Evolutionary conservation across 768 basidiomycete genomes (phyloP).

Genomic region (Boletus insuetus): DNA sequence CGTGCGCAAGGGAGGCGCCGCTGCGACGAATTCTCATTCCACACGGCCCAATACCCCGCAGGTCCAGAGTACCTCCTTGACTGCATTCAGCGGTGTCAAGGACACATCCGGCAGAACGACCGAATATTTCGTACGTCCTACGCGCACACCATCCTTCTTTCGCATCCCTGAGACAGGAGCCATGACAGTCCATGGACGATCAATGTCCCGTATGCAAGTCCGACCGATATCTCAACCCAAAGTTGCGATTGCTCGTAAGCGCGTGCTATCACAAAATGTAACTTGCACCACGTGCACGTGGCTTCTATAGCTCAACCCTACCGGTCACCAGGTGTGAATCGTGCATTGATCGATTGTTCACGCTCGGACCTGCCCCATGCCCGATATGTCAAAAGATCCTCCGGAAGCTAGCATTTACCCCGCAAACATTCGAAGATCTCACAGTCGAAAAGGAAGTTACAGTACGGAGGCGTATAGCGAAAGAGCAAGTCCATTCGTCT

Average conservation of each 20-base stretch:
- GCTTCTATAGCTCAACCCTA: conserved; percentile 6
- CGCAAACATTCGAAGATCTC: conserved; percentile 92
- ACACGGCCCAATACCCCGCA: conserved; percentile 67
- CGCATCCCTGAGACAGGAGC: conserved; percentile 9
- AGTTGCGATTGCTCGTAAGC: conserved; percentile 88
- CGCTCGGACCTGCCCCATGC: conserved; percentile 93
- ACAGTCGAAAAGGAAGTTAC: conserved; percentile 93
- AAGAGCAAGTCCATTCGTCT: conserved; percentile 57
- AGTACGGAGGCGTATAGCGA: conserved; percentile 80
- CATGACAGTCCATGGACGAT: conserved; percentile 76
- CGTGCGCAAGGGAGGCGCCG: conserved; percentile 59
- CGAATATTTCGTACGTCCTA: conserved; percentile 69
- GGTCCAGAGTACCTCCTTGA: conserved; percentile 68
- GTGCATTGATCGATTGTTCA: conserved; percentile 95
- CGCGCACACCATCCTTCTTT: neutral
- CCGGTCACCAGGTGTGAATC: conserved; percentile 85
- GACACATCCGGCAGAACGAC: conserved; percentile 79
- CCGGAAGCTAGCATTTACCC: conserved; percentile 91
- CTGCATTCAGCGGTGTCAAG: conserved; percentile 79
- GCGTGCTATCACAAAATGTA: conserved; percentile 99
- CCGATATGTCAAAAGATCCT: conserved; percentile 87
- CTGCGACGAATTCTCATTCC: conserved; percentile 39
- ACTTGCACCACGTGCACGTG: conserved; percentile 16
- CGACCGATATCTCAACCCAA: conserved; percentile 93
- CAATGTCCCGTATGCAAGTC: conserved; percentile 97